These are phyloP conservation scores for Coemansia sp. DNA, from an alignment of 192 early-diverging fungal species.

Conservation along the genomic window DNA sequence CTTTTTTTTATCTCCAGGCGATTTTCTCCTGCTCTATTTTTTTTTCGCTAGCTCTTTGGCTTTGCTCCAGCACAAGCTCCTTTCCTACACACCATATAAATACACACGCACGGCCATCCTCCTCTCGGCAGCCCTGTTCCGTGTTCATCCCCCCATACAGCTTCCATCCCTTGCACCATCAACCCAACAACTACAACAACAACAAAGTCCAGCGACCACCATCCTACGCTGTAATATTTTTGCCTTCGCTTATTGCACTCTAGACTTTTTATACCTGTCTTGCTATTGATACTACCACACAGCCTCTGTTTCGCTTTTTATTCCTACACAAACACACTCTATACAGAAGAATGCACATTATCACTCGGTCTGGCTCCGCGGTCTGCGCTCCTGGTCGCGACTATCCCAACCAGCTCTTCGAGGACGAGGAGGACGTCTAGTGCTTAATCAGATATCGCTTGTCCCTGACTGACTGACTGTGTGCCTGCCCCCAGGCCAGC, in stretches of 20 bases:
- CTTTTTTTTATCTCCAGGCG: not conserved
- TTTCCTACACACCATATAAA: not conserved
- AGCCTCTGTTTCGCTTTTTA: not conserved
- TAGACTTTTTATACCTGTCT: too few species aligned
- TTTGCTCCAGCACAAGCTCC: not conserved
- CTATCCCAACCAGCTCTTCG: constrained; percentile 8
- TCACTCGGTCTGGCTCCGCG: constrained; percentile 2
- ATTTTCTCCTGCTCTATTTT: not conserved
- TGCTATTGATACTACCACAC: not conserved
- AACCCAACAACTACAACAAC: not conserved
- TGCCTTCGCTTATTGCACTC: too few species aligned
- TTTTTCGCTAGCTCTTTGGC: not conserved
- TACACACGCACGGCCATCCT: not conserved
- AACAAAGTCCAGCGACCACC: not conserved
- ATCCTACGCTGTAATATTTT: too few species aligned
- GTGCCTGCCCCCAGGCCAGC: not conserved
- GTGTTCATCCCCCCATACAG: not conserved
- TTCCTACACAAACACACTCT: not conserved
- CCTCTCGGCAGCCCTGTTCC: not conserved
- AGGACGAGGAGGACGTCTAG: constrained; percentile 3
- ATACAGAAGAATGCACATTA: not conserved
- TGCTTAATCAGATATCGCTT: not conserved
- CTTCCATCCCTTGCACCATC: not conserved
- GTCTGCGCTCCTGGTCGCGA: constrained; percentile 5
- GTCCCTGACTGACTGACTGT: not conserved